Percentiles rank a stretch among this genome's conserved stretches.
Conservation (phyloP, 768 basidiomycete species). For the Daedalea quercina region DNA sequence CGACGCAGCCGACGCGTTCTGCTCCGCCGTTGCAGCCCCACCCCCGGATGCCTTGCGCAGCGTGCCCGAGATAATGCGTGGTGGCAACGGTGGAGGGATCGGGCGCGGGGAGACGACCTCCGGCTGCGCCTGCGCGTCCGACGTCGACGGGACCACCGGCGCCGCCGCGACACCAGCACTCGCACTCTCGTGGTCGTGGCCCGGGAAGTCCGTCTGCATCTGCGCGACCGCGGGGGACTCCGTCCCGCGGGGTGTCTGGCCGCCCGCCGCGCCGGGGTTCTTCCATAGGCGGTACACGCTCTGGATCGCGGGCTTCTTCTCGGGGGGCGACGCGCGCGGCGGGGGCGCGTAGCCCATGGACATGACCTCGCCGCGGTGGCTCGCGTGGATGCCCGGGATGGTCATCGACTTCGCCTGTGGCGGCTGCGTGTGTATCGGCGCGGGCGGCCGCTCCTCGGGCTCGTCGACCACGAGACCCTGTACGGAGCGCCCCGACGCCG, state of each 20-base stretch:
- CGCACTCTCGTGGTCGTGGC: conserved; percentile 19
- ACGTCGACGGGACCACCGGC: background rate
- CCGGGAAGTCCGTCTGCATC: conserved; percentile 13
- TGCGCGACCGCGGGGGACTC: conserved; percentile 10
- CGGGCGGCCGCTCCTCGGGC: conserved; percentile 25
- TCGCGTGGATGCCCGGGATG: conserved; percentile 83
- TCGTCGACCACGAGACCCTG: conserved; percentile 16
- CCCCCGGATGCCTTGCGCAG: conserved; percentile 24
- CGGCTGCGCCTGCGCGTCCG: conserved; percentile 1
- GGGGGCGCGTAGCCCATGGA: conserved; percentile 72
- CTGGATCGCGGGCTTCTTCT: conserved; percentile 48
- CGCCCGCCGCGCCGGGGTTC: conserved; percentile 28
- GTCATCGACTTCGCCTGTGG: conserved; percentile 72
- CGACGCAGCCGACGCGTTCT: conserved; percentile 36
- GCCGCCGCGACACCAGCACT: background rate
- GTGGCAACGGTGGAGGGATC: conserved; percentile 40
- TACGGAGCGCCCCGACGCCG: conserved; percentile 20
- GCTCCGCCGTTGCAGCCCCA: conserved; percentile 1
- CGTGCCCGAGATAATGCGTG: conserved; percentile 29
- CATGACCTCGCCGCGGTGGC: conserved; percentile 80
- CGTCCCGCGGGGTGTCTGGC: conserved; percentile 2
- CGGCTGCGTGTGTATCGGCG: conserved; percentile 70
- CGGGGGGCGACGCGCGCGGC: conserved; percentile 27
- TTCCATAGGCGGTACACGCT: conserved; percentile 76
- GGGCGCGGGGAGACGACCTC: conserved; percentile 13